These are phyloP conservation scores for Phytophthora hibernalis DNA, from an alignment of 352 stramenopile species.

Conservation along the genomic window DNA sequence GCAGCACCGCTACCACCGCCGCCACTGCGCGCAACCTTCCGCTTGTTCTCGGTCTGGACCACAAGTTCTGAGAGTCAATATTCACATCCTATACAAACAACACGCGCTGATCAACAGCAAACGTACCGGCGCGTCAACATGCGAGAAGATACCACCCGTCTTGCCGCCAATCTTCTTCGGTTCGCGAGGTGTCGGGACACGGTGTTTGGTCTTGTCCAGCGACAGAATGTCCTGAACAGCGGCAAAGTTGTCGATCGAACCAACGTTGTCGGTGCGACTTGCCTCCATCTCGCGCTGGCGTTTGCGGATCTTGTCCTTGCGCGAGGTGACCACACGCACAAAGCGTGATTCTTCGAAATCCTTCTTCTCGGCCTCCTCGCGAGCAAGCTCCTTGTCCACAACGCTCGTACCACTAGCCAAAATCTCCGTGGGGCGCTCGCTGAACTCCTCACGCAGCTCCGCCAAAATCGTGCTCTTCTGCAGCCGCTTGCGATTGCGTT, in stretches of 20 bases:
- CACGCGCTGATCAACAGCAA: neutral
- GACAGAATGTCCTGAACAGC: slow-evolving; percentile 81
- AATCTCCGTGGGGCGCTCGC: slow-evolving; percentile 80
- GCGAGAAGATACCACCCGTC: slow-evolving; percentile 85
- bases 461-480: slow-evolving; percentile 88
- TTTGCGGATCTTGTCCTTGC: slow-evolving; percentile 91
- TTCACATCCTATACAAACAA: neutral
- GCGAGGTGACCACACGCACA: slow-evolving; percentile 84
- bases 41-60: slow-evolving; percentile 69
- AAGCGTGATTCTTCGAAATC: slow-evolving; percentile 89
- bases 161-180: slow-evolving; percentile 72
- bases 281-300: slow-evolving; percentile 84
- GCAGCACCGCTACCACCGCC: slow-evolving; percentile 2
- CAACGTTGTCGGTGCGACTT: slow-evolving; percentile 75
- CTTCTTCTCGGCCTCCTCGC: slow-evolving; percentile 85
- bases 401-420: slow-evolving; percentile 63
- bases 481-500: slow-evolving; percentile 80
- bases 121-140: slow-evolving; percentile 70
- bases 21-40: slow-evolving; percentile 43
- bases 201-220: slow-evolving; percentile 77
- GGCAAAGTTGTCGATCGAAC: slow-evolving; percentile 89
- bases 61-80: slow-evolving; percentile 7
- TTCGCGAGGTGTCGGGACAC: slow-evolving; percentile 56
- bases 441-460: slow-evolving; percentile 88
- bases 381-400: slow-evolving; percentile 83